phyloP scores from a whole-genome alignment of 768 basidiomycete species.

The Agaricus blazei region DNA sequence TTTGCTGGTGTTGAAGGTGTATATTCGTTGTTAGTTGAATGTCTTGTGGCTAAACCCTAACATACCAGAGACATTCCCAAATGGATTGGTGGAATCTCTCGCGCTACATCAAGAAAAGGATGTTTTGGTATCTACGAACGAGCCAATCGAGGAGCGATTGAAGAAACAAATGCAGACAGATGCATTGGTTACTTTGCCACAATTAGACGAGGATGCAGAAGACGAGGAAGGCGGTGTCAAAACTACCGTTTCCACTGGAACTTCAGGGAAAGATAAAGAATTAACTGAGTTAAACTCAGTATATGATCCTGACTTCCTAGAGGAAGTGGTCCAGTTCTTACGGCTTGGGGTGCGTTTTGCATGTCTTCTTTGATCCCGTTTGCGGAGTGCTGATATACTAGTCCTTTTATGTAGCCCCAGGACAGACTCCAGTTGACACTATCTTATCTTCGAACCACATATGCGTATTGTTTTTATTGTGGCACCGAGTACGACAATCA shows the following conservation, averaged over 20 bases:
- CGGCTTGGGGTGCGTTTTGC: slow-evolving; percentile 49
- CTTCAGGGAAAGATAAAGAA: slow-evolving; percentile 14
- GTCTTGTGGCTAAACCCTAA: slow-evolving; percentile 73
- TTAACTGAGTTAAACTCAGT: slow-evolving; percentile 25
- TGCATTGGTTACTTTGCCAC: slow-evolving; percentile 50
- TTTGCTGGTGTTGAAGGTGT: neutral
- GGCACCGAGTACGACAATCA: slow-evolving; percentile 65
- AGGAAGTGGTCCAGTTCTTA: slow-evolving; percentile 65
- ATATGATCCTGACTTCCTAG: slow-evolving; percentile 51
- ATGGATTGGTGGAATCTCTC: slow-evolving; percentile 57
- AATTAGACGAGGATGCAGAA: slow-evolving; percentile 27
- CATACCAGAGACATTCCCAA: slow-evolving; percentile 60
- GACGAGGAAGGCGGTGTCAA: slow-evolving; percentile 11
- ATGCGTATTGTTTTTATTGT: slow-evolving; percentile 88
- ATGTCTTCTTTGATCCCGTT: neutral
- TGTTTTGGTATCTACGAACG: slow-evolving; percentile 21
- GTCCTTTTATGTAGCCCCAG: slow-evolving; percentile 44
- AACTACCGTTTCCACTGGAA: slow-evolving; percentile 1
- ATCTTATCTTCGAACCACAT: slow-evolving; percentile 64
- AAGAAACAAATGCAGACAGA: slow-evolving; percentile 73
- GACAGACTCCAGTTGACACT: slow-evolving; percentile 66
- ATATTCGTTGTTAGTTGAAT: slow-evolving; percentile 55
- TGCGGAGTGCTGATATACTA: neutral
- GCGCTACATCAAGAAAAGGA: slow-evolving; percentile 28
- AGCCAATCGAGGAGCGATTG: slow-evolving; percentile 46